Base-by-base conservation (phyloP, 2,329 filamentous ascomycete genomes). In the Hysterium pulicare region DNA sequence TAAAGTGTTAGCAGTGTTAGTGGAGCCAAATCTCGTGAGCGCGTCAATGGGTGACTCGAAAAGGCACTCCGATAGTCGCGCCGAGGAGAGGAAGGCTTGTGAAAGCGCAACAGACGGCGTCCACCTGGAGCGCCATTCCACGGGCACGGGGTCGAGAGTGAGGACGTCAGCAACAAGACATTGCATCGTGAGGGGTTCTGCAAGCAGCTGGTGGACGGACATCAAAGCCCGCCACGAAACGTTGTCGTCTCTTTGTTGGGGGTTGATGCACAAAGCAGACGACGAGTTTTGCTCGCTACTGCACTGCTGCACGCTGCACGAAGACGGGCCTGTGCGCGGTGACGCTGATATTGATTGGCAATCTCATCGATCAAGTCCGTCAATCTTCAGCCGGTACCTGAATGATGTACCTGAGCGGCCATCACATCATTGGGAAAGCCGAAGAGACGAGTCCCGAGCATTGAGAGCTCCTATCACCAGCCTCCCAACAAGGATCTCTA, bases 1-100 rank as follows among this genome's bases (percentile, higher is more conserved):
- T 10, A 19, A 38, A 32, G 38, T 22, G 24, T 31, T 28, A 17
- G 26, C 17, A 38, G 26, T 44, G 49, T 50, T 44, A 52, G 57
- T 52, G 53, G 58, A 61, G 53, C 58, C 53, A 55, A 46, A 43
- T 49, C 30, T 48, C 10, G 43, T 44, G 46, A 40, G 44, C 32
- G 40, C 21, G 24, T 19, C 32, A 42, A 44, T 48, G 49, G 48
- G 45, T 41, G 38, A 41, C 19, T 41, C 28, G 30, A 41, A 41
- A 17, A 41, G 37, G 20, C 23, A 39, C 37, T 39, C 37, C 37
- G 37, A 41, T 33, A 33, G 34, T 22, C 30, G 38, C 23, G 30
- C 38, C 38, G 38, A 34, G 24, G 13, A 28, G n/a, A n/a, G n/a
- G n/a, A n/a, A n/a, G n/a, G n/a, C n/a, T n/a, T n/a, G n/a, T n/a